A percentile compares a stretch with the other conserved stretches of the same genome.
These are phyloP conservation scores for Omphalotus guepiniiformis DNA, from an alignment of 768 basidiomycete species.

Conservation along the genomic window DNA sequence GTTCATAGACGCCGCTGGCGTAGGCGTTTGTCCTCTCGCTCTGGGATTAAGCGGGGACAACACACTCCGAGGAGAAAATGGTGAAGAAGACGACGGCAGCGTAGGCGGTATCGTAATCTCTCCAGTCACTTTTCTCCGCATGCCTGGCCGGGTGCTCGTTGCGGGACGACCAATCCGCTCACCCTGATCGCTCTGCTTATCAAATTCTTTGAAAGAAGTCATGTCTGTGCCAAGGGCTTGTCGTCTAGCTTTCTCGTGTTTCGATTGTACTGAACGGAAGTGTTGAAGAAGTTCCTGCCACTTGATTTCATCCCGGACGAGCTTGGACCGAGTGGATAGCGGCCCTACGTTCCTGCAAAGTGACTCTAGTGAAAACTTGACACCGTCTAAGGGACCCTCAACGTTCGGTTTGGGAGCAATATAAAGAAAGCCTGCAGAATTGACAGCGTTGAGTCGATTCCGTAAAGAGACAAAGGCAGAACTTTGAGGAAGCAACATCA, in stretches of 20 bases:
- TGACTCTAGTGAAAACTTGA: neutral
- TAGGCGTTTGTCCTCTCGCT: slow-evolving; percentile 37
- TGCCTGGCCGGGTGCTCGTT: slow-evolving; percentile 33
- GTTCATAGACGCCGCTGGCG: slow-evolving; percentile 3
- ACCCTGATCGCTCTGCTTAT: slow-evolving; percentile 31
- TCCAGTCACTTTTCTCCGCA: slow-evolving; percentile 64
- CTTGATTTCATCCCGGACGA: slow-evolving; percentile 86
- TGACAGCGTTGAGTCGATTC: slow-evolving; percentile 92
- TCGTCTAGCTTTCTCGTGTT: slow-evolving; percentile 89
- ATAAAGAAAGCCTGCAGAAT: slow-evolving; percentile 90
- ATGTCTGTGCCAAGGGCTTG: slow-evolving; percentile 67
- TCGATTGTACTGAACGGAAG: slow-evolving; percentile 84
- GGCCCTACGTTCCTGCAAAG: slow-evolving; percentile 25
- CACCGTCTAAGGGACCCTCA: neutral
- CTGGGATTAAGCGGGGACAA: slow-evolving; percentile 75
- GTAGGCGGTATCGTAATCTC: slow-evolving; percentile 20
- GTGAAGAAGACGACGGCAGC: neutral
- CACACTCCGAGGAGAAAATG: slow-evolving; percentile 29
- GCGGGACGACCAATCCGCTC: slow-evolving; percentile 19
- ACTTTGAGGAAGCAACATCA: slow-evolving; percentile 97
- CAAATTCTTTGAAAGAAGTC: slow-evolving; percentile 41
- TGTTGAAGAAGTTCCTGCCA: slow-evolving; percentile 94
- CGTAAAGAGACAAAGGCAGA: slow-evolving; percentile 92
- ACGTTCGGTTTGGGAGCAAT: slow-evolving; percentile 83
- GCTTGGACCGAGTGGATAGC: slow-evolving; percentile 65